Evolutionary conservation across 805 yeast species (phyloP).

Genomic region (Lipomyces mesembrius): DNA sequence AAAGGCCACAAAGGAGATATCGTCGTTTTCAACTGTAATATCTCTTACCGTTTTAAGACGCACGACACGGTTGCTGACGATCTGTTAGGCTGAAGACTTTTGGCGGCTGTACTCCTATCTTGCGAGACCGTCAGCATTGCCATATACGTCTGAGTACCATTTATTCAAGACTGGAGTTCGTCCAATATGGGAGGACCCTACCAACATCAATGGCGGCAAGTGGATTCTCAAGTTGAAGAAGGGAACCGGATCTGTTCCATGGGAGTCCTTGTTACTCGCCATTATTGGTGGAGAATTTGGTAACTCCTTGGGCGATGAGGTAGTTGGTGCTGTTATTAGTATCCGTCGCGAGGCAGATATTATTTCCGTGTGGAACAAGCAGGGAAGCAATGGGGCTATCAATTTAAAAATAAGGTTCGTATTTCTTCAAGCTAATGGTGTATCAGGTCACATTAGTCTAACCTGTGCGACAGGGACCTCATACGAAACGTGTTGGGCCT

Average conservation of each 20-base stretch:
- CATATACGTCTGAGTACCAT: slow-evolving; percentile 92
- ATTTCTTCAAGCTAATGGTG: not conserved
- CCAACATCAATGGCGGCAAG: slow-evolving; percentile 89
- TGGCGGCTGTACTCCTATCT: slow-evolving; percentile 96
- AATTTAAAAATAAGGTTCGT: slow-evolving; percentile 35
- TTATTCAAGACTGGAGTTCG: slow-evolving; percentile 90
- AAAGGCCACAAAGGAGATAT: slow-evolving; percentile 87
- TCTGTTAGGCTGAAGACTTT: slow-evolving; percentile 78
- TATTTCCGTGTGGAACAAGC: slow-evolving; percentile 64
- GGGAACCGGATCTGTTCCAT: slow-evolving; percentile 45
- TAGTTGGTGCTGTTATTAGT: slow-evolving; percentile 64
- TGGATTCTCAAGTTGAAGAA: slow-evolving; percentile 80
- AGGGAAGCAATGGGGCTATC: slow-evolving; percentile 44
- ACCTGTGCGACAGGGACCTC: slow-evolving; percentile 25
- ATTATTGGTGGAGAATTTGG: slow-evolving; percentile 53
- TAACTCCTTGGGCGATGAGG: slow-evolving; percentile 49
- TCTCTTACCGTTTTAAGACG: not conserved
- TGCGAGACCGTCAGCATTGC: slow-evolving; percentile 86
- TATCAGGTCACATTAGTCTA: not conserved
- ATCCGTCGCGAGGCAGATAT: slow-evolving; percentile 60
- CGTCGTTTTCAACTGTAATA: slow-evolving; percentile 68
- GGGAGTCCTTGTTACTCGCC: slow-evolving; percentile 56
- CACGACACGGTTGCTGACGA: not conserved
- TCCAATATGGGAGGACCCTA: slow-evolving; percentile 97
- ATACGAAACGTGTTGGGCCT: slow-evolving; percentile 35